Base-by-base conservation (phyloP, 805 yeast species). In the Yamadazyma kitorensis region DNA sequence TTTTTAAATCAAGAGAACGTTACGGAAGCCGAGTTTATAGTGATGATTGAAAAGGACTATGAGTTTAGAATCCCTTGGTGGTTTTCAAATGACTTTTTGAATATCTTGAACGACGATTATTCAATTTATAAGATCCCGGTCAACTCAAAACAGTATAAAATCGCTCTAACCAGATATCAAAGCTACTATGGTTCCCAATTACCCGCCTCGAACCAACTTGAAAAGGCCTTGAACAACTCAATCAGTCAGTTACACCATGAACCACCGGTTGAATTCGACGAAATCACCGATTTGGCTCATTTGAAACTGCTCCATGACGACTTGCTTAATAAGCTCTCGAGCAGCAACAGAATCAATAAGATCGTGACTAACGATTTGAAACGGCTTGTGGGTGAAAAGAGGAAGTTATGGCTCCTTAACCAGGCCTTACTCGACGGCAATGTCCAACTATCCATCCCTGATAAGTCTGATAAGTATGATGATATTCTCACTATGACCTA, bases 401-500 rank as follows among this genome's bases (percentile, higher is more conserved):
- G 76, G 23, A 49, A 56, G 22, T 39, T 68, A 17, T 71, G 72
- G 70, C 36, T 54, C 5, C 44, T 54, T 5, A 74, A 68, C 34
- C 77, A 73, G 39, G 37, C 60, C 8, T 45, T 73, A 12, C 42
- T 74, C 17, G 72, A 72, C 34, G 67, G 70, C 4, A 69, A 67
- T 34, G 52, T 70, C 17, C 39, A 49, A 24, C 33, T 61, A 7
- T 74, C 68, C 2, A 47, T 67, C 17, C 69, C 65, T 2, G 11
- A 25, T 2, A 28, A 35, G 5, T 24, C 34, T 3, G 48, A 44
- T 33, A 26, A 33, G 11, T 24, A 19, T 14, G 48, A 44, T 39
- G 34, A 38, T n/a, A n/a, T n/a, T n/a, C n/a, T n/a, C n/a, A n/a
- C n/a, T n/a, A n/a, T n/a, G n/a, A n/a, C n/a, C n/a, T n/a, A n/a